Evolutionary conservation across 345 rosid species (phyloP), one percentile per base, ranked within the genome.

Genomic region (Murraya koenigii): DNA sequence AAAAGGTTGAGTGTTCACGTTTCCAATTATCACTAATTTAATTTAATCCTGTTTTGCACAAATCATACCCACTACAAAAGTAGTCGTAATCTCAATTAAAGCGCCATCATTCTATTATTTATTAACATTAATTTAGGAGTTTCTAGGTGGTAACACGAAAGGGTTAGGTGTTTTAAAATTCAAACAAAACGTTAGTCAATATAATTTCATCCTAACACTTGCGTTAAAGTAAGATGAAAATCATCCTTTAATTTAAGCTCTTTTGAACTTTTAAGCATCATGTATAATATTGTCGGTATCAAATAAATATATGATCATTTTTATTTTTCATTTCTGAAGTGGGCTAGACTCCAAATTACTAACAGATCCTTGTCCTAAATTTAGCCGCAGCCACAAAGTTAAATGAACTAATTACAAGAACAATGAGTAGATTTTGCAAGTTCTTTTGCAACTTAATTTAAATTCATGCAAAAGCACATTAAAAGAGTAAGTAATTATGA

Each of bases 1-100:
- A 74, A 68, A 23, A 11, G 23, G 52, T 75, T 33, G 77, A 68
- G 81, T 77, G 73, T 14, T 63, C 56, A 41, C 67, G 26, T 63
- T 74, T 7, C 67, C 20, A 32, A 47, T 30, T 62, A 30, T 5
- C 33, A 75, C 10, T 64, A 64, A 14, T 30, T 62, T n/a, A n/a
- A n/a, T n/a, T 44, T 49, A 22, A 74, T 13, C 70, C 61, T 74
- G 19, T 44, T 20, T 74, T 25, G 2, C 22, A 4, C 15, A 8
- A 52, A n/a, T n/a, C 36, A 20, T 3, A 35, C 22, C 74, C 44
- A 71, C 44, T 71, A 20, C 25, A 25, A 47, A 10, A 67, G 17
- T 3, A 28, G 20, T 28, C 33, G 2, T 33, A 10, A 61, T 20
- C 5, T 71, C 62, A 55, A 55, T 71, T 56, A 72, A n/a, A 13